Conservation (phyloP, 176 grass and related monocot genomes). For the Rhynchospora pubera region DNA sequence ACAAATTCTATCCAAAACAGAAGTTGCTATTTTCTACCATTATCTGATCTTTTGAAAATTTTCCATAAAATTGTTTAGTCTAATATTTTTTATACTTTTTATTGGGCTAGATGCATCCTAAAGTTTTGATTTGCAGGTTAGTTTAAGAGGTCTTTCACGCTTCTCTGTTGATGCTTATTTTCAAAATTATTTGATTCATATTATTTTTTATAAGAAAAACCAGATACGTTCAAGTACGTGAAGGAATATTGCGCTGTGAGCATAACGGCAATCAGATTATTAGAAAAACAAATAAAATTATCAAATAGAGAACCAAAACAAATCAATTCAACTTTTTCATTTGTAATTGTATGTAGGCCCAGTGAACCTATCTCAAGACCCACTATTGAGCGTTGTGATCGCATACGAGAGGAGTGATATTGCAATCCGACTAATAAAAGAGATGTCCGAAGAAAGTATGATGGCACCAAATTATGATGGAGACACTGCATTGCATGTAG, state of each 20-base stretch:
- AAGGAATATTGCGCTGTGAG: too few relatives aligned
- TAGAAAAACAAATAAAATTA: not conserved
- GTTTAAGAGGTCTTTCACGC: not conserved
- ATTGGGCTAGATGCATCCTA: not conserved
- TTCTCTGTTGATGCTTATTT: not conserved
- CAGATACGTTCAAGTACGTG: not conserved
- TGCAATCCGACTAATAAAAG: not conserved
- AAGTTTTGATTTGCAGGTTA: not conserved
- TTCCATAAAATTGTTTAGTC: not conserved
- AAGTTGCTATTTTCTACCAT: not conserved
- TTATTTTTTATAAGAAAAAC: not conserved
- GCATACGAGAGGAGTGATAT: not conserved
- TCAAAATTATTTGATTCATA: not conserved
- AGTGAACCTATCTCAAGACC: not conserved
- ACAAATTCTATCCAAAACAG: not conserved
- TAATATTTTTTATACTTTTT: not conserved
- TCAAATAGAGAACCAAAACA: not conserved
- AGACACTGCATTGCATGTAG: not conserved
- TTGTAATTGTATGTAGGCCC: not conserved
- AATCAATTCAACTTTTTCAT: not conserved
- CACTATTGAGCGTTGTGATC: not conserved
- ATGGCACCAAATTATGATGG: not conserved
- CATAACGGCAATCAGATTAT: not conserved
- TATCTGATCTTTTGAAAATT: not conserved
- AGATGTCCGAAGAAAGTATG: not conserved